Percentiles rank a stretch among this genome's conserved stretches.
Conservation (phyloP, 768 basidiomycete genomes). For the Suillus americanus region DNA sequence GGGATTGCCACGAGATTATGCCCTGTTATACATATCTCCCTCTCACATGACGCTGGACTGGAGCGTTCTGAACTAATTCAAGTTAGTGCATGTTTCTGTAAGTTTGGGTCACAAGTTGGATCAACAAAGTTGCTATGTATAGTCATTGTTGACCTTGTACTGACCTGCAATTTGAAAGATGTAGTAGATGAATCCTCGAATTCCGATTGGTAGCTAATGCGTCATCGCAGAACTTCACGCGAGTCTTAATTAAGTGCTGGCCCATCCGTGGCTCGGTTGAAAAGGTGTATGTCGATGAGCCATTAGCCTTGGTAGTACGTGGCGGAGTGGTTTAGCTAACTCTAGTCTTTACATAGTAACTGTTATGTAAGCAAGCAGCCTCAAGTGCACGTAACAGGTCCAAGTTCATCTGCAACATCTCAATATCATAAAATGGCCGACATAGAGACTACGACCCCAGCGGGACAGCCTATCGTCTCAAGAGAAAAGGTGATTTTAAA, state of each 20-base stretch:
- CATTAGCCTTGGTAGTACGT: neutral
- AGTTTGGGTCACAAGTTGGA: neutral
- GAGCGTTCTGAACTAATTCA: neutral
- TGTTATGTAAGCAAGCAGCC: neutral
- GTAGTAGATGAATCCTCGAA: neutral
- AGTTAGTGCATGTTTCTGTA: neutral
- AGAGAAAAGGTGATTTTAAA: slow-evolving; percentile 52
- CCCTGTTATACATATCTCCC: slow-evolving; percentile 14
- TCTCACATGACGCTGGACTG: too few relatives aligned
- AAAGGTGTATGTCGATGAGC: too few relatives aligned
- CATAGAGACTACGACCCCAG: slow-evolving; percentile 41
- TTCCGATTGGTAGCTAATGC: neutral
- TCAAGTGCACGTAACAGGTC: neutral
- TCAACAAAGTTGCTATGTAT: neutral
- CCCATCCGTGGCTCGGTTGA: neutral
- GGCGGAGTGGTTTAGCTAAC: neutral
- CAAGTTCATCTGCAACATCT: neutral
- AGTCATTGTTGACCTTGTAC: neutral
- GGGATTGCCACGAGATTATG: neutral
- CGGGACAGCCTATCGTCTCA: slow-evolving; percentile 47
- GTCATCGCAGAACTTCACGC: neutral
- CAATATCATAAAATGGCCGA: slow-evolving; percentile 28
- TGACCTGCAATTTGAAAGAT: neutral
- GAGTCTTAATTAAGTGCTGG: too few relatives aligned
- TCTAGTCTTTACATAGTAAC: neutral